phyloP scores from a whole-genome alignment of 1,284 basidiomycete species.

The Pterulicium gracile region DNA sequence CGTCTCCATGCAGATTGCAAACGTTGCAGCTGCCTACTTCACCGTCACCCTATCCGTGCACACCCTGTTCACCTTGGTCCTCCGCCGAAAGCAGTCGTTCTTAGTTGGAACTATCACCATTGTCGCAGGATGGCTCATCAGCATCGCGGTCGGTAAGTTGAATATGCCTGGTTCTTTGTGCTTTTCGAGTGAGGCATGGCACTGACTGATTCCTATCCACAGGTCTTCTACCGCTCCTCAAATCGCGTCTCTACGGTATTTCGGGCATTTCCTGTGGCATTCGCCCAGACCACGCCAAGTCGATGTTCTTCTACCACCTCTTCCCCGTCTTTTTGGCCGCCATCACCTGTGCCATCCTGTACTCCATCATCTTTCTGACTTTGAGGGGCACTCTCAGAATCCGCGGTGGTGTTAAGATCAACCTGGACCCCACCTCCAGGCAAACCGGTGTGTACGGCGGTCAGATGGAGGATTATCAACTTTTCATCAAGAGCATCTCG shows the following conservation, averaged over 20 bases:
- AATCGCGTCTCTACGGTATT: conserved; percentile 34
- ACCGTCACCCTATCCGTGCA: conserved; percentile 56
- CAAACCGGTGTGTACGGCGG: conserved; percentile 23
- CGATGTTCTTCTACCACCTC: conserved; percentile 41
- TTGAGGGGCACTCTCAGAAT: conserved; percentile 40
- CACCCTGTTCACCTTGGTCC: conserved; percentile 52
- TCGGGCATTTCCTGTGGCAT: conserved; percentile 43
- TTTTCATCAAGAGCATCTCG: conserved; percentile 47
- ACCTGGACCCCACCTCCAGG: conserved; percentile 28
- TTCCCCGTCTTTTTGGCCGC: conserved; percentile 51
- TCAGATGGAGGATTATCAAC: conserved; percentile 37
- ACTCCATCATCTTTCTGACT: conserved; percentile 45
- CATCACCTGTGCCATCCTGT: conserved; percentile 41
- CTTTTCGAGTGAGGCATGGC: too few relatives aligned
- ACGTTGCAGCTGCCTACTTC: conserved; percentile 53
- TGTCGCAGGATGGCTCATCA: conserved; percentile 40
- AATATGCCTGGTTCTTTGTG: too few relatives aligned
- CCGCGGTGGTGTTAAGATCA: conserved; percentile 34
- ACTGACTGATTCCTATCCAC: too few relatives aligned
- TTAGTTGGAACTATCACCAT: conserved; percentile 34
- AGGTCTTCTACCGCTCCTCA: conserved; percentile 27
- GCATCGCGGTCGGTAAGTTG: conserved; percentile 38
- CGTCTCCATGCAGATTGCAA: conserved; percentile 49
- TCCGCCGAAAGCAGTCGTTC: conserved; percentile 38
- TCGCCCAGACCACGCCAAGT: conserved; percentile 25